Evolutionary conservation across 1,284 basidiomycete genomes (phyloP).

Genomic region (Ceratobasidium sp.): DNA sequence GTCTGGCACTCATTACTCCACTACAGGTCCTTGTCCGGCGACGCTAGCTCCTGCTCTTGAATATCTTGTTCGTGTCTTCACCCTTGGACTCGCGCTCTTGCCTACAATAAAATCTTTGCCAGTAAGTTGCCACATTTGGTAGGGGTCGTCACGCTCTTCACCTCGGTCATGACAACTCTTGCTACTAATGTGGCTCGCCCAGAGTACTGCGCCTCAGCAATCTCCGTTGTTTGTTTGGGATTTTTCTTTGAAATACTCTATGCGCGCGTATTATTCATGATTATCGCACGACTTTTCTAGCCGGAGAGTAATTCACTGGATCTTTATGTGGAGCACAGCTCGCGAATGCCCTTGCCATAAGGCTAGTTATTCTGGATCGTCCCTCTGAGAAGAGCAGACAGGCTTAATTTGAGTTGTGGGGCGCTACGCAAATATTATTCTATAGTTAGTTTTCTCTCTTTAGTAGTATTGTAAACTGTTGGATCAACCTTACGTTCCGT

Average conservation of each 20-base stretch:
- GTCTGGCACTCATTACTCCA: slow-evolving; percentile 72
- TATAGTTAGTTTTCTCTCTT: slow-evolving; percentile 68
- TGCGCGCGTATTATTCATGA: slow-evolving; percentile 74
- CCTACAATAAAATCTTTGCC: slow-evolving; percentile 66
- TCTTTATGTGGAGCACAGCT: slow-evolving; percentile 70
- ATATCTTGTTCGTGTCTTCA: slow-evolving; percentile 62
- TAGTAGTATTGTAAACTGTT: slow-evolving; percentile 72
- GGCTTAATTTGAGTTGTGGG: slow-evolving; percentile 75
- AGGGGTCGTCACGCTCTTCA: slow-evolving; percentile 65
- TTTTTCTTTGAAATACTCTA: slow-evolving; percentile 79
- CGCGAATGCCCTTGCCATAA: slow-evolving; percentile 66
- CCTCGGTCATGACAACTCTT: slow-evolving; percentile 68
- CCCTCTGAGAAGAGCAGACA: slow-evolving; percentile 64
- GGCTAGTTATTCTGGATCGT: slow-evolving; percentile 74
- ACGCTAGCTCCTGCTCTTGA: slow-evolving; percentile 67
- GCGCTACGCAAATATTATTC: slow-evolving; percentile 72
- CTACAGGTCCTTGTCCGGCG: slow-evolving; percentile 74
- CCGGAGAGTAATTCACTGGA: slow-evolving; percentile 76
- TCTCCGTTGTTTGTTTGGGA: slow-evolving; percentile 76
- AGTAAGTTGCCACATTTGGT: slow-evolving; percentile 66
- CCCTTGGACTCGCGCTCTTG: slow-evolving; percentile 69
- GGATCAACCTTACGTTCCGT: slow-evolving; percentile 79
- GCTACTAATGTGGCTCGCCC: slow-evolving; percentile 75
- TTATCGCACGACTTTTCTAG: slow-evolving; percentile 70
- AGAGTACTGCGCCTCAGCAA: slow-evolving; percentile 69